Evolutionary conservation across 768 basidiomycete species (phyloP).

Genomic region (Termitomyces heimii): DNA sequence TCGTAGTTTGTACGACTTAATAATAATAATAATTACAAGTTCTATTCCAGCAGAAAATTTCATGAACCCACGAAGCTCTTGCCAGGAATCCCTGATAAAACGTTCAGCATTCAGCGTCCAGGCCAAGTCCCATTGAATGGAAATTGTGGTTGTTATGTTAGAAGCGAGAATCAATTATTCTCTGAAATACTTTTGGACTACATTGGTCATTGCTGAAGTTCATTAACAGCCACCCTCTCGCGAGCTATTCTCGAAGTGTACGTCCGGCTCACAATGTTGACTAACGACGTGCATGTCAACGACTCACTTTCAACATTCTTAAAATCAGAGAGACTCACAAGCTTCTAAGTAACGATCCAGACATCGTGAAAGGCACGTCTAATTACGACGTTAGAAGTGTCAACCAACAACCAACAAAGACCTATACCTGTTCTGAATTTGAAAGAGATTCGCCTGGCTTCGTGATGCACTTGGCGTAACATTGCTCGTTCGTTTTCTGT

Average conservation of each 20-base stretch:
- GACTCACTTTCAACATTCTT: neutral
- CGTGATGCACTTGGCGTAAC: conserved; percentile 69
- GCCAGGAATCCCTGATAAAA: neutral
- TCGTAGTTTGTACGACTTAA: conserved; percentile 6
- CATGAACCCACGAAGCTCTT: neutral
- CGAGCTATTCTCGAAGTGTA: conserved; percentile 59
- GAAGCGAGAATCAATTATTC: neutral
- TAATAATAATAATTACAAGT: conserved; percentile 17
- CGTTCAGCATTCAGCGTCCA: too few species aligned
- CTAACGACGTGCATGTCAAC: conserved; percentile 26
- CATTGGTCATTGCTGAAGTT: conserved; percentile 1
- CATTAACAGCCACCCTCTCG: conserved; percentile 17
- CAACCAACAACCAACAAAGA: neutral
- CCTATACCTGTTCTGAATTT: conserved; percentile 61
- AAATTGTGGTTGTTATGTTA: too few species aligned
- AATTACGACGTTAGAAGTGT: conserved; percentile 1
- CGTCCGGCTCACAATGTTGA: conserved; percentile 71
- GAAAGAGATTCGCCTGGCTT: conserved; percentile 71
- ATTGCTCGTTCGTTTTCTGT: conserved; percentile 77
- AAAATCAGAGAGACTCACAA: conserved; percentile 44
- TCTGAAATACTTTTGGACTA: neutral
- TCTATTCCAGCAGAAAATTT: neutral
- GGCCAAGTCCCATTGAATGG: neutral
- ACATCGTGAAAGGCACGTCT: conserved; percentile 75
- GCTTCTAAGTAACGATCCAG: conserved; percentile 83